phyloP scores from a whole-genome alignment of 2,329 filamentous ascomycete genomes.

The Scytalidium lignicola region DNA sequence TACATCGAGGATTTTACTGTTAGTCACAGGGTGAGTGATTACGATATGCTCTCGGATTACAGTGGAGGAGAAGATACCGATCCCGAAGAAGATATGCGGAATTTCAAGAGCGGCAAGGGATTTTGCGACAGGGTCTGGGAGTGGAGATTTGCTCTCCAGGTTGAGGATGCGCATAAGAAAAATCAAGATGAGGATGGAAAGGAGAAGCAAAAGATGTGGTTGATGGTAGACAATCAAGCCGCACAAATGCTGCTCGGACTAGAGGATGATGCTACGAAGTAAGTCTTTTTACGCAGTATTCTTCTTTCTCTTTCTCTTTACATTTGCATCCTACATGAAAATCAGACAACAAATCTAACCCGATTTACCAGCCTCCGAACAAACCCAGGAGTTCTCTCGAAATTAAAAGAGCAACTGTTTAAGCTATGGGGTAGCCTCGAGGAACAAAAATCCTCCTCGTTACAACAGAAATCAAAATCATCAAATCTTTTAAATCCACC shows the following conservation, averaged over 20 bases:
- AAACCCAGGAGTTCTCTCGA: slow-evolving; percentile 41
- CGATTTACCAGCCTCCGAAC: slow-evolving; percentile 46
- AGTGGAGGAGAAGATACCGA: slow-evolving; percentile 25
- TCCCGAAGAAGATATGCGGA: slow-evolving; percentile 14
- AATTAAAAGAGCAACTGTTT: slow-evolving; percentile 66
- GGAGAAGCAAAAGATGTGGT: slow-evolving; percentile 52
- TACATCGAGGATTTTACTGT: slow-evolving; percentile 66
- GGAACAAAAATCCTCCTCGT: slow-evolving; percentile 52
- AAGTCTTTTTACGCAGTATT: slow-evolving; percentile 25
- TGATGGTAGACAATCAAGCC: slow-evolving; percentile 58
- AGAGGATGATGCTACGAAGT: slow-evolving; percentile 44
- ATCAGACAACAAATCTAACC: slow-evolving; percentile 8
- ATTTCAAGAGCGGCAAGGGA: slow-evolving; percentile 15
- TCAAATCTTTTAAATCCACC: slow-evolving; percentile 7
- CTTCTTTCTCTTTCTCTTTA: too few species aligned
- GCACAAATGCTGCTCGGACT: slow-evolving; percentile 52
- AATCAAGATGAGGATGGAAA: slow-evolving; percentile 21
- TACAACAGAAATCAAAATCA: slow-evolving; percentile 13
- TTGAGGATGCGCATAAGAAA: slow-evolving; percentile 60
- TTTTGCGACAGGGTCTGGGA: slow-evolving; percentile 51
- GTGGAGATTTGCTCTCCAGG: slow-evolving; percentile 75
- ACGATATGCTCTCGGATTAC: slow-evolving; percentile 43
- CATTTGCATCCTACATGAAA: background rate
- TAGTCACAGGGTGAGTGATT: slow-evolving; percentile 40
- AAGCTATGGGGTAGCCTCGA: slow-evolving; percentile 82